Evolutionary conservation across 1,284 basidiomycete species (phyloP).

Genomic region (Sutorius eximius): DNA sequence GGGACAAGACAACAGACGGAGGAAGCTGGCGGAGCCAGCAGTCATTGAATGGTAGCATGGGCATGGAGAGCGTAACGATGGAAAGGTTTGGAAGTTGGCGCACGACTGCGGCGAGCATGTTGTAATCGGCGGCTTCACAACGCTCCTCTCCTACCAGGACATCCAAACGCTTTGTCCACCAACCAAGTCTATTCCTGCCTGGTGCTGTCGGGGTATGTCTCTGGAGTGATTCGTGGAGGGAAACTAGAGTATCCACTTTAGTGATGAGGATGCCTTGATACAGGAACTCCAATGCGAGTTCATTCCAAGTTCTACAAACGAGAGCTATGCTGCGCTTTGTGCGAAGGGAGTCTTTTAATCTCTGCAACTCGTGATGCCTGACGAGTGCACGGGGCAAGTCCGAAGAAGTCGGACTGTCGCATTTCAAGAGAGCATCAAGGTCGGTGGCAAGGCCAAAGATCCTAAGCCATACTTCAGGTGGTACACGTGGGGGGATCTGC

Average conservation of each 20-base stretch:
- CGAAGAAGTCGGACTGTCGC: conserved; percentile 5
- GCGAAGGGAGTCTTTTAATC: conserved; percentile 23
- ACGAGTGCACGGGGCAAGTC: conserved; percentile 23
- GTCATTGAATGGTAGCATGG: conserved; percentile 28
- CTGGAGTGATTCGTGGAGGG: conserved; percentile 18
- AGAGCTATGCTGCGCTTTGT: conserved; percentile 25
- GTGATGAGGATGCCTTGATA: conserved; percentile 29
- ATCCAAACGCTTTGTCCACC: conserved; percentile 33
- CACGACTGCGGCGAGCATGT: conserved; percentile 24
- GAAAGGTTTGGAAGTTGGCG: conserved; percentile 29
- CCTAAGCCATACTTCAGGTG: conserved; percentile 33
- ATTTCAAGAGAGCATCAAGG: conserved; percentile 10
- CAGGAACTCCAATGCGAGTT: conserved; percentile 23
- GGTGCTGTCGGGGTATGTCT: conserved; percentile 2
- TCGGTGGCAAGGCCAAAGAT: conserved; percentile 28
- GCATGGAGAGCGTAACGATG: conserved; percentile 30
- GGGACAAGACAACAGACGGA: conserved; percentile 20
- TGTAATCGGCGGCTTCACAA: conserved; percentile 27
- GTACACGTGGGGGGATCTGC: conserved; percentile 12
- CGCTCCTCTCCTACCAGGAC: conserved; percentile 30
- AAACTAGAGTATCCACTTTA: conserved; percentile 17
- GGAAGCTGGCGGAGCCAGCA: conserved; percentile 33
- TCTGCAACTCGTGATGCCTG: conserved; percentile 16
- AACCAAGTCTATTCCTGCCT: conserved; percentile 18
- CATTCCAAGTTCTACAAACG: conserved; percentile 29